Evolutionary conservation across 805 yeast species (phyloP), one percentile per base, ranked within the genome.

Genomic region (Yarrowia sp.): DNA sequence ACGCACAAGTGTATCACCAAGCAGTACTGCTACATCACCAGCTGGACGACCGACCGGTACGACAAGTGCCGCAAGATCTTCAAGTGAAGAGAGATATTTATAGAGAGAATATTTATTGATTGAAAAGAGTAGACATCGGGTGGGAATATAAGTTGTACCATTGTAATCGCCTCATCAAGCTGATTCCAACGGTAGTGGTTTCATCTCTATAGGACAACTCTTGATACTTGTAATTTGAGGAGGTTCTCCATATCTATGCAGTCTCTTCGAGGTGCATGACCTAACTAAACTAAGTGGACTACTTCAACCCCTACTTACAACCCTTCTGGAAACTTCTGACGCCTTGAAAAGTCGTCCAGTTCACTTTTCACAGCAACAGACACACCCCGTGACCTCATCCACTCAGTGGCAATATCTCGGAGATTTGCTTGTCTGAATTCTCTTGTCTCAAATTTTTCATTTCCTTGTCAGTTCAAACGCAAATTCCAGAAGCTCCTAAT

Each of bases 21-120:
- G 64, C 77, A 79, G 69, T 83, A 80, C 75, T 85, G 88, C 74
- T 77, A 74, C 59, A 65, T 77, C 15, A 75, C 79, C 12, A 72
- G 77, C 41, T 73, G 76, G 76, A 71, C 75, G 22, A 63, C 67
- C 5, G 67, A 63, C 15, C 43, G 67, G 15, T 63, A 63, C 26
- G 67, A 63, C 45, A 63, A 48, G 46, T 63, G 67, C 15, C 56
- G 45, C 19, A 38, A 63, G 45, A 22, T 63, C 16, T 12, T 63
- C n/a, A 38, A 63, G 42, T 59, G 26, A 36, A n/a, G 43, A 35
- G 14, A 48, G 58, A 52, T 53, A 53, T 53, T 53, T 53, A 53
- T 53, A 52, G 58, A 52, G 56, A 52, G 42, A 19, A 32, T 53
- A 53, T 53, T 53, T 53, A 53, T 53, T 49, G 40, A 15, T 26